Percentiles rank a stretch among this genome's conserved stretches.
phyloP scores from a whole-genome alignment of 2,329 filamentous ascomycete genomes.

The Aciculosporium take region DNA sequence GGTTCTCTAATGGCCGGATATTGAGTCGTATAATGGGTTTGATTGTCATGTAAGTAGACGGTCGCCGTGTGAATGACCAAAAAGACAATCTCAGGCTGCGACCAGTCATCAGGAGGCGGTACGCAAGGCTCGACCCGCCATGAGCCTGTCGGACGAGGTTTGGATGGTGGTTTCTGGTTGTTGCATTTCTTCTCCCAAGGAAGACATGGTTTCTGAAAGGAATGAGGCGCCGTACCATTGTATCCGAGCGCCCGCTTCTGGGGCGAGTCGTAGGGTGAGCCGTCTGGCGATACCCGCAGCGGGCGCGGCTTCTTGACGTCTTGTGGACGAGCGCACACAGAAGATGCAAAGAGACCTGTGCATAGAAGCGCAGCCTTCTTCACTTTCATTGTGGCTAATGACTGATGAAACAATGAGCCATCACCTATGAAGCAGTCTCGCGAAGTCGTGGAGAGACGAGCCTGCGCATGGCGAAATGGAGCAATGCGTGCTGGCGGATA shows the following conservation, averaged over 20 bases:
- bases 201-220: no score
- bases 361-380: conserved; percentile 7
- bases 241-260: no score
- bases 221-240: no score
- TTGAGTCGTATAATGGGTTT: conserved; percentile 31
- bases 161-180: no score
- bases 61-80: conserved; percentile 35
- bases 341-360: conserved; percentile 7
- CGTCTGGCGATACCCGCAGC: no score
- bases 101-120: conserved; percentile 9
- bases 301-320: no score
- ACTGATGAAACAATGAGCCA: neutral
- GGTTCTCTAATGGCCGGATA: conserved; percentile 27
- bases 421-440: conserved; percentile 4
- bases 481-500: no score
- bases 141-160: no score
- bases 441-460: conserved; percentile 1
- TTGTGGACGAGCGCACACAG: conserved; percentile 6
- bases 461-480: conserved; percentile 1
- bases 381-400: conserved; percentile 10
- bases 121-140: conserved; percentile 22
- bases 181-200: no score
- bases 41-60: conserved; percentile 32
- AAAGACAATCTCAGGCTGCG: conserved; percentile 25
- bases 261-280: no score